Conservation (phyloP, 2,329 filamentous ascomycete genomes). For the Alternaria tenuissima region DNA sequence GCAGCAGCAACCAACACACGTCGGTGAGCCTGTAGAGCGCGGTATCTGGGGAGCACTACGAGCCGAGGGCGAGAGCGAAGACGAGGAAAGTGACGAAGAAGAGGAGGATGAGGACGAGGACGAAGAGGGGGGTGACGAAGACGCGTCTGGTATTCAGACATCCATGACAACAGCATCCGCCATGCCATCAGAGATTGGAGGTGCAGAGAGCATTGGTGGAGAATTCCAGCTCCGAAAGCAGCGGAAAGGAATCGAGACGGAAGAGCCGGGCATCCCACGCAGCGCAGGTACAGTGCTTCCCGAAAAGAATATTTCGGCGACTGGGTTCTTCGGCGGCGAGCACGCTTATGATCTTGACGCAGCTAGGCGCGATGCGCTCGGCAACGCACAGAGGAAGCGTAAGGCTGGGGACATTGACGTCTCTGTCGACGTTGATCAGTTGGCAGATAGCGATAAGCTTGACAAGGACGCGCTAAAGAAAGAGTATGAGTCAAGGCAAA, state of each 20-base stretch:
- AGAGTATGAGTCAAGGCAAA: slow-evolving; percentile 77
- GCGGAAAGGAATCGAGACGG: slow-evolving; percentile 81
- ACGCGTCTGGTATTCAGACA: slow-evolving; percentile 70
- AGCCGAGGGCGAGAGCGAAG: slow-evolving; percentile 75
- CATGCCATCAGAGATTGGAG: slow-evolving; percentile 79
- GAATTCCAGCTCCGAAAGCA: slow-evolving; percentile 93
- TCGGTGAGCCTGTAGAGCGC: slow-evolving; percentile 82
- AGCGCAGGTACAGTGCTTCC: slow-evolving; percentile 89
- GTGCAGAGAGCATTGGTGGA: slow-evolving; percentile 78
- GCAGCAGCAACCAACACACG: slow-evolving; percentile 61
- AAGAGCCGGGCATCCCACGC: slow-evolving; percentile 75
- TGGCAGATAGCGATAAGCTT: slow-evolving; percentile 78
- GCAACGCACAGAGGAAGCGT: slow-evolving; percentile 82
- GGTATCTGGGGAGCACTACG: slow-evolving; percentile 93
- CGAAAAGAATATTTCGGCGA: slow-evolving; percentile 82
- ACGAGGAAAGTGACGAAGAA: slow-evolving; percentile 66
- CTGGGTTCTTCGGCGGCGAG: slow-evolving; percentile 96
- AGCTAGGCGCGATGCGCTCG: slow-evolving; percentile 67
- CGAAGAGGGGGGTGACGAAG: slow-evolving; percentile 67
- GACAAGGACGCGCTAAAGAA: slow-evolving; percentile 83
- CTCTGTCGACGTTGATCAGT: slow-evolving; percentile 83
- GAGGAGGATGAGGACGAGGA: slow-evolving; percentile 73
- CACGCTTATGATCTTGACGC: slow-evolving; percentile 86
- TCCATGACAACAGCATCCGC: slow-evolving; percentile 78
- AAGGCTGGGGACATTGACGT: slow-evolving; percentile 96